phyloP scores from a whole-genome alignment of 805 yeast genomes.

The Barnettozyma pratensis region DNA sequence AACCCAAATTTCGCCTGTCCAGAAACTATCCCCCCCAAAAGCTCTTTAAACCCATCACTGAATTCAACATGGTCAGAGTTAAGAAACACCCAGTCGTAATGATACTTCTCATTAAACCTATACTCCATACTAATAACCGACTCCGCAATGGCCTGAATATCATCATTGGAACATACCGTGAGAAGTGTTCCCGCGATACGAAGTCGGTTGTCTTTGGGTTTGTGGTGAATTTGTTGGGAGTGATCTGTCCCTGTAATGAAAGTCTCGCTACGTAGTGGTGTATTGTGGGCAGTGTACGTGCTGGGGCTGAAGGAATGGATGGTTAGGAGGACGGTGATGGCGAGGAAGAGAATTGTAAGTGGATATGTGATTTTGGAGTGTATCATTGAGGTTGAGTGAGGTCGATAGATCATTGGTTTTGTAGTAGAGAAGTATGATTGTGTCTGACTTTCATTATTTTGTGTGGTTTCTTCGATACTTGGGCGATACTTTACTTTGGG shows the following conservation, averaged over 20 bases:
- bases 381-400: too few species aligned
- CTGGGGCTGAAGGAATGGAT: too few species aligned
- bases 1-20: constrained; percentile 69
- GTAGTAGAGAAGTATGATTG: too few species aligned
- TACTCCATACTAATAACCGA: constrained; percentile 42
- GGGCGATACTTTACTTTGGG: too few species aligned
- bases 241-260: not conserved
- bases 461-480: too few species aligned
- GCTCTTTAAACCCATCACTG: constrained; percentile 58
- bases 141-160: constrained; percentile 43
- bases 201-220: not conserved
- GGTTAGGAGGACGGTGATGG: too few species aligned
- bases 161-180: constrained; percentile 57
- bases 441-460: too few species aligned
- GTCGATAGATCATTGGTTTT: too few species aligned
- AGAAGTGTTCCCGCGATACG: constrained; percentile 36
- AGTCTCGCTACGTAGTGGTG: too few species aligned
- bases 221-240: not conserved
- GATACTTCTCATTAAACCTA: constrained; percentile 44
- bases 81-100: constrained; percentile 90
- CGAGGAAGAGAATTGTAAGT: too few species aligned
- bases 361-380: too few species aligned
- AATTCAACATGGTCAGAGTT: constrained; percentile 63
- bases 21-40: constrained; percentile 47
- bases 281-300: too few species aligned